A percentile compares a stretch with the other conserved stretches of the same genome.
Conservation (phyloP, 192 early-diverging fungal genomes). For the Rhizophagus clarus region DNA sequence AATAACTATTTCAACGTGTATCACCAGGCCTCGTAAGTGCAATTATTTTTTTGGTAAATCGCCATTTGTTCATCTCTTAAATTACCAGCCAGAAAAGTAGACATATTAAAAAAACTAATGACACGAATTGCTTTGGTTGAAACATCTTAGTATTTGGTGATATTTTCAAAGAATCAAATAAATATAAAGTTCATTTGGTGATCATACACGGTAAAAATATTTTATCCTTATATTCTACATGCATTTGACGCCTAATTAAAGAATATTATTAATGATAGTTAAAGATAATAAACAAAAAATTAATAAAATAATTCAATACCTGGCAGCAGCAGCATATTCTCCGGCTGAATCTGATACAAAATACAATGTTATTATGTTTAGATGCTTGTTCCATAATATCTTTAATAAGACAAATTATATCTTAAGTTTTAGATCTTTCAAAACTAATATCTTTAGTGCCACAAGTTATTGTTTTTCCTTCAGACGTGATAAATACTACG, state of each 20-base stretch:
- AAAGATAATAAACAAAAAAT: not conserved
- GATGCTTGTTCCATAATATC: constrained; percentile 4
- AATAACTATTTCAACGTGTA: not conserved
- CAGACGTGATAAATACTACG: constrained; percentile 9
- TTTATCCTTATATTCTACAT: constrained; percentile 8
- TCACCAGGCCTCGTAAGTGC: not conserved
- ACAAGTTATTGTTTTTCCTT: not conserved
- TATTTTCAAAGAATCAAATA: constrained; percentile 4
- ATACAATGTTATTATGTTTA: constrained; percentile 2
- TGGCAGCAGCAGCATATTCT: constrained; percentile 6
- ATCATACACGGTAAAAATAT: not conserved
- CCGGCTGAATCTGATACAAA: constrained; percentile 15
- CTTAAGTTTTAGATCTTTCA: not conserved
- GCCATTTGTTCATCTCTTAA: constrained; percentile 4
- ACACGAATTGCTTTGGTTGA: constrained; percentile 11
- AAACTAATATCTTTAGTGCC: constrained; percentile 3
- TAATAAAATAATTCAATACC: not conserved
- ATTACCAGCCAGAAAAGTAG: not conserved
- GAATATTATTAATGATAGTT: not conserved
- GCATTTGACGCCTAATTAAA: not conserved
- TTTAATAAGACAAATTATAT: constrained; percentile 10
- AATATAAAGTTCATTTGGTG: constrained; percentile 12
- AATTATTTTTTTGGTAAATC: not conserved
- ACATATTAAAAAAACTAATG: not conserved
- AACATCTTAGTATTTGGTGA: not conserved